Evolutionary conservation across 768 basidiomycete species (phyloP).

Genomic region (Postia placenta): DNA sequence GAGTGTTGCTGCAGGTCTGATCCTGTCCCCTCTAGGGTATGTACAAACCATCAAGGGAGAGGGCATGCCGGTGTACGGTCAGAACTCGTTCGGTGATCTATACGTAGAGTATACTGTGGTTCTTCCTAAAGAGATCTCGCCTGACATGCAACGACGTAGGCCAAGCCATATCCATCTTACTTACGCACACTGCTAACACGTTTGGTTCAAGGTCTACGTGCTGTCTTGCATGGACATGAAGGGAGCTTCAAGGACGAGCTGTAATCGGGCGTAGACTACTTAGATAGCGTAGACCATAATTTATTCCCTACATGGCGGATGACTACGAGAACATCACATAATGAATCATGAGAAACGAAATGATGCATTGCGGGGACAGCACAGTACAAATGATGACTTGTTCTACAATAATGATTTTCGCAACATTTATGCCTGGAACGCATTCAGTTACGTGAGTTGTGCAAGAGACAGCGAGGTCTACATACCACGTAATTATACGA

Average conservation of each 20-base stretch:
- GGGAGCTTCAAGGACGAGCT: slow-evolving; percentile 34
- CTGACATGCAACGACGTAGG: slow-evolving; percentile 73
- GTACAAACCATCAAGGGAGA: slow-evolving; percentile 84
- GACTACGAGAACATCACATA: background rate
- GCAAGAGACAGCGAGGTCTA: background rate
- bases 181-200: background rate
- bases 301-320: background rate
- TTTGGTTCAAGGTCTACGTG: background rate
- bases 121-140: slow-evolving; percentile 66
- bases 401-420: background rate
- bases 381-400: background rate
- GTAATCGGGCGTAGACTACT: slow-evolving; percentile 19
- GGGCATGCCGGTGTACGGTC: slow-evolving; percentile 77
- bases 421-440: too few species aligned
- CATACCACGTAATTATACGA: slow-evolving; percentile 79
- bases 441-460: too few species aligned
- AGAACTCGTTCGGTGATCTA: slow-evolving; percentile 63
- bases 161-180: slow-evolving; percentile 14
- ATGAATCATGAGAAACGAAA: background rate
- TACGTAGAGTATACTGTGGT: slow-evolving; percentile 94
- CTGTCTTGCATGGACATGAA: slow-evolving; percentile 16
- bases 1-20: background rate
- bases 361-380: too few species aligned
- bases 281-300: too few species aligned
- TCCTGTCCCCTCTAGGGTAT: slow-evolving; percentile 52